Base-by-base conservation (phyloP, 495 filamentous ascomycete genomes). In the Parmelia sp. region DNA sequence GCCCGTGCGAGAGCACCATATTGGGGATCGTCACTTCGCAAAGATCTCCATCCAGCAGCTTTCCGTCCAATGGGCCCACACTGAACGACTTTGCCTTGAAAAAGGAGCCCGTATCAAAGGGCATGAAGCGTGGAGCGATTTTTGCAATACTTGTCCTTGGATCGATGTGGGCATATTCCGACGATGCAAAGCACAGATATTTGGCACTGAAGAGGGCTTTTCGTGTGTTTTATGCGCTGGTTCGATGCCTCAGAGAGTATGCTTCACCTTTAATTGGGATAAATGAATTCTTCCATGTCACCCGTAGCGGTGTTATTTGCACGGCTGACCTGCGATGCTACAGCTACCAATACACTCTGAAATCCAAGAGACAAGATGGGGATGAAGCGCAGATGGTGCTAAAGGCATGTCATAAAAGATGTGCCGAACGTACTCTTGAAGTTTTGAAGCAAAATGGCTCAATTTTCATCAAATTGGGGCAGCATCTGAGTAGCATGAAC, bases 381-480 rank as follows among this genome's bases (percentile, higher is more conserved):
- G 83, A 84, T 57, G 85, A 93, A 71, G 79, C 83, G 69, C 77
- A 82, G n/a, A 74, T 73, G 36, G 70, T 86, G n/a, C 80, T 99
- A 57, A 86, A 84, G 67, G 86, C 85, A 69, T 97, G 94, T 72
- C 94, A 99, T 77, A 88, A 93, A 74, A 84, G 94, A 71, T 99
- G 94, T 76, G 95, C 94, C 17, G 82, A 89, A 69, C 86, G 94
- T 61, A 96, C 94, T 15, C 77, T 97, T 23, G 79, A 80, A 42
- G 92, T 94, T 0, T 77, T 99, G 35, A 93, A 99, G 79, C 89
- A 87, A 77, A 97, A 95, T 76, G 94, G 94, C 44, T 96, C 92
- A 9, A 92, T 99, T 69, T 99, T 97, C 69, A 97, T 99, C 71
- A 99, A 99, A 74, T 76, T 99, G 33, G 94, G 94, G 29, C 94